Evolutionary conservation across 129 eudicot species (phyloP).

Genomic region (Flaveria brownii): DNA sequence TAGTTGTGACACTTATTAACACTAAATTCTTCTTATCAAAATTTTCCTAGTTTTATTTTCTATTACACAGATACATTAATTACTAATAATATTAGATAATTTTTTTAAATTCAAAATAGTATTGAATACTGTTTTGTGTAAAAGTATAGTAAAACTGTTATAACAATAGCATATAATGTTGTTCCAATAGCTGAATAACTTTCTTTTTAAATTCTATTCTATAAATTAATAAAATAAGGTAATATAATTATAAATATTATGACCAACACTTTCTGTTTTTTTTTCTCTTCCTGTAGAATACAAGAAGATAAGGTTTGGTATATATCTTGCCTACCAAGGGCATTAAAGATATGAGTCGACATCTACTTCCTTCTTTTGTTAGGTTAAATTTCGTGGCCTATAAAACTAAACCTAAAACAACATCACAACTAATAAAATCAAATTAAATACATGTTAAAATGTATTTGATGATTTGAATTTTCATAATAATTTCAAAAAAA

Average conservation of each 20-base stretch:
- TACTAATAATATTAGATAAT: too few species aligned
- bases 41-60: too few species aligned
- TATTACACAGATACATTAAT: too few species aligned
- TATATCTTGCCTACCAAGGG: conserved; percentile 32
- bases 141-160: too few species aligned
- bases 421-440: background rate
- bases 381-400: conserved; percentile 4
- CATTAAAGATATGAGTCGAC: conserved; percentile 17
- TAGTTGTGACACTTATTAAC: too few species aligned
- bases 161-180: background rate
- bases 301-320: conserved; percentile 35
- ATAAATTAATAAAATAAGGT: background rate
- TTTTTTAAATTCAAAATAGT: too few species aligned
- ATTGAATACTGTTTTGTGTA: too few species aligned
- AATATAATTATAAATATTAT: background rate
- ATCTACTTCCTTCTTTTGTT: conserved; percentile 14
- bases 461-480: background rate
- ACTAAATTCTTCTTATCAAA: too few species aligned
- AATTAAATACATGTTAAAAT: background rate
- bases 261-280: background rate
- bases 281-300: background rate
- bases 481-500: too few species aligned
- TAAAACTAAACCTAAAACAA: conserved; percentile 20
- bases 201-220: background rate
- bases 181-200: background rate